Evolutionary conservation across 106 monocot species (phyloP), one percentile per base, ranked within the genome.

Genomic region (Vanilla planifolia): DNA sequence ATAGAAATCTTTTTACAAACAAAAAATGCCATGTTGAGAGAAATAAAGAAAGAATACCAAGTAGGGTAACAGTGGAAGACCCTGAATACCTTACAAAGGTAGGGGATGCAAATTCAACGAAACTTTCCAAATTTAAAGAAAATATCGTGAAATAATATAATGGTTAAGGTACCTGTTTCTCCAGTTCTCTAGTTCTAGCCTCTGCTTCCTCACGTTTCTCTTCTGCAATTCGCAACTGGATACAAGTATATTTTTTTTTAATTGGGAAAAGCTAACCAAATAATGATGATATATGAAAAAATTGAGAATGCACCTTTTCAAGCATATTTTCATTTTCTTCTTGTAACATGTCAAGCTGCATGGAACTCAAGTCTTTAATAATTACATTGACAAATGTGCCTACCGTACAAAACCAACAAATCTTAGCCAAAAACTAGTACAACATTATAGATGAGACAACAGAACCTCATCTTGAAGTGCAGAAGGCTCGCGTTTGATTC

Each of bases 331-430:
- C 90, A 70, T 96, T 96, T 68, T 96, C 95, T 73, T 96, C 90
- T 75, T 96, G 95, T 65, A 96, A 71, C 80, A 96, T 86, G 48
- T 96, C 95, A 60, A 96, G 83, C 95, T 96, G 79, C 63, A 86
- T 15, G 63, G 27, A 35, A 5, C 24, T 23, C 48, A 53, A 53
- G 15, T 30, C 26, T 24, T 27, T 28, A 6, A 15, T 28, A 27
- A 53, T 45, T 41, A 37, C 27, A 55, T 30, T 9, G 17, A 26
- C 19, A 26, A 33, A 47, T 26, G 44, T 34, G 27, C 22, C 13
- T 55, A 29, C 35, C 23, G 29, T 15, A n/a, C n/a, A n/a, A n/a
- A n/a, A n/a, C 16, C 14, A 4, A 53, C 2, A n/a, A 48, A 48
- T 1, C 13, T 48, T 10, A 30, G 7, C 53, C 21, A 30, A 53